Conservation (phyloP, 176 grass and related monocot species). For the Alloteropsis semialata region DNA sequence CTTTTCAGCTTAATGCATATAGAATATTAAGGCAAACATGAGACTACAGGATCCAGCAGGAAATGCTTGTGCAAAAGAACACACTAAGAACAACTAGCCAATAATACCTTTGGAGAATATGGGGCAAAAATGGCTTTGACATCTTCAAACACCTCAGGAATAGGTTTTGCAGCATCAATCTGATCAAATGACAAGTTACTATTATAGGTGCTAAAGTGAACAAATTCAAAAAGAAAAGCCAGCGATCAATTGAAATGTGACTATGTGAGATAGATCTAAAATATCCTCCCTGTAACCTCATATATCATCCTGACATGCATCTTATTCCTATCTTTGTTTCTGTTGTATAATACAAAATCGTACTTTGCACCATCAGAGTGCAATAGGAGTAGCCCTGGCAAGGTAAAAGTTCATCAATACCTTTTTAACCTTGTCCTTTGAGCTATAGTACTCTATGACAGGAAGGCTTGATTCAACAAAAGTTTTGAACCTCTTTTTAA, state of each 20-base stretch:
- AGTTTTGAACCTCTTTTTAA: constrained; percentile 89
- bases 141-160: constrained; percentile 82
- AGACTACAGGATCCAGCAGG: not conserved
- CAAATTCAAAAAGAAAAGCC: not conserved
- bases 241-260: not conserved
- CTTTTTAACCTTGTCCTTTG: constrained; percentile 74
- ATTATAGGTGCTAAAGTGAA: constrained; percentile 5
- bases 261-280: not conserved
- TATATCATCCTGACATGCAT: not conserved
- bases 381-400: not conserved
- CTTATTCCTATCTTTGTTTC: not conserved
- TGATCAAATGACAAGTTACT: constrained; percentile 26
- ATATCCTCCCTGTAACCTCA: not conserved
- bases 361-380: not conserved
- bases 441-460: constrained; percentile 77
- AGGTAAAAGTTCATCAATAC: constrained; percentile 30
- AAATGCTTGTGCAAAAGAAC: constrained; percentile 6
- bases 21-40: not conserved
- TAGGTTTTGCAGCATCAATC: constrained; percentile 82
- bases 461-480: constrained; percentile 91
- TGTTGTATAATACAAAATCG: not conserved
- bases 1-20: not conserved
- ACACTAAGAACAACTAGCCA: not conserved
- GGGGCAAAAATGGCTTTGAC: constrained; percentile 75
- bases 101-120: constrained; percentile 53